These are phyloP conservation scores for Trichoderma brevicompactum DNA, from an alignment of 2,329 filamentous ascomycete genomes.

Conservation along the genomic window DNA sequence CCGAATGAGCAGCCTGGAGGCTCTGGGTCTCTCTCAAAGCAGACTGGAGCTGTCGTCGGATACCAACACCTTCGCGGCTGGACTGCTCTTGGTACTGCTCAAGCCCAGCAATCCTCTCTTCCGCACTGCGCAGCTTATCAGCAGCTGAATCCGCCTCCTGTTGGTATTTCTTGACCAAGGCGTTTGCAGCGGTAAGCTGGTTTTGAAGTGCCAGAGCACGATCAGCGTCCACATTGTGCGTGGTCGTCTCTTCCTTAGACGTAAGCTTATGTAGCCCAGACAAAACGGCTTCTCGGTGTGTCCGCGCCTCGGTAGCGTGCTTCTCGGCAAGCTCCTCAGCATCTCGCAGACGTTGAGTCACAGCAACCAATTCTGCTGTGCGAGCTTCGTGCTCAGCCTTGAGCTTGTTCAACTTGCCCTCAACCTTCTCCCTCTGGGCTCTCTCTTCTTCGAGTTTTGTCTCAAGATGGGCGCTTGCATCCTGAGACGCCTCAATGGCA, in stretches of 20 bases:
- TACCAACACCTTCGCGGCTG: conserved; percentile 86
- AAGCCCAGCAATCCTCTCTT: conserved; percentile 94
- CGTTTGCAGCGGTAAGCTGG: conserved; percentile 78
- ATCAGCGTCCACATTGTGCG: conserved; percentile 60
- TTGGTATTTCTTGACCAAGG: conserved; percentile 84
- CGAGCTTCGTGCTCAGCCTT: conserved; percentile 82
- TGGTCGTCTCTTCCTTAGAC: conserved; percentile 54
- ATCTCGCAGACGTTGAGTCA: conserved; percentile 76
- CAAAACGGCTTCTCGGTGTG: conserved; percentile 81
- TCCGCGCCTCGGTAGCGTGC: conserved; percentile 83
- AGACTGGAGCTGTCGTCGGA: conserved; percentile 86
- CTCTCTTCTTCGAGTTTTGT: conserved; percentile 84
- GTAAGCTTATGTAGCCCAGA: conserved; percentile 78
- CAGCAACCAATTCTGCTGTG: conserved; percentile 74
- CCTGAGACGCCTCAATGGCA: conserved; percentile 77
- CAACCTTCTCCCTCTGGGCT: conserved; percentile 71
- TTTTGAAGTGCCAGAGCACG: conserved; percentile 75
- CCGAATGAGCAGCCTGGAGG: conserved; percentile 78
- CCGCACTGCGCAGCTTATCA: conserved; percentile 87
- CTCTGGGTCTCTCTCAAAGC: conserved; percentile 81
- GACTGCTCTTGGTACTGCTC: conserved; percentile 98
- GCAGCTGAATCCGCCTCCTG: conserved; percentile 83
- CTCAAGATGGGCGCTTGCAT: conserved; percentile 77
- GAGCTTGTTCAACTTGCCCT: conserved; percentile 75
- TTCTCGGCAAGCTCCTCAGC: conserved; percentile 87